phyloP scores from a whole-genome alignment of 345 rosid genomes.

The Gynandropsis gynandra region DNA sequence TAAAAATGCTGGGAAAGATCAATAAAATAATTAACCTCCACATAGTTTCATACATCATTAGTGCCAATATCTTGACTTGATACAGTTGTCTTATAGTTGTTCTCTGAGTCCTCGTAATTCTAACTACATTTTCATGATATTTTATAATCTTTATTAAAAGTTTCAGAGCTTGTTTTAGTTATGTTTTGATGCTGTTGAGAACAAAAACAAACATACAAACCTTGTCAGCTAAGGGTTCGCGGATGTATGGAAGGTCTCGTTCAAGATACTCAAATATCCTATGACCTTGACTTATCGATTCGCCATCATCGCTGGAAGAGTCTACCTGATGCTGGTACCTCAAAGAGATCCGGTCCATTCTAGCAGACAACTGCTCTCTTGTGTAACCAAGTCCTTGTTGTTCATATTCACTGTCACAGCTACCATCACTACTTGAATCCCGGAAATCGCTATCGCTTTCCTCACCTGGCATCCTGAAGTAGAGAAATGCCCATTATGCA shows the following conservation, averaged over 20 bases:
- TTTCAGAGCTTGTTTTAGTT: too few species aligned
- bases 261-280: conserved; percentile 76
- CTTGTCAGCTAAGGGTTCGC: conserved; percentile 92
- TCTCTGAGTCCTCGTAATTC: too few species aligned
- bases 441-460: conserved; percentile 72
- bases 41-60: conserved; percentile 11
- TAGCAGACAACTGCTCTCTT: conserved; percentile 31
- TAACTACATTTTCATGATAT: too few species aligned
- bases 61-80: not conserved
- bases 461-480: conserved; percentile 38
- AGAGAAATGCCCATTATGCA: conserved; percentile 1
- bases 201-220: conserved; percentile 28
- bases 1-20: too few species aligned
- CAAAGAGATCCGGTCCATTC: conserved; percentile 42
- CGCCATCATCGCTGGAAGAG: conserved; percentile 73
- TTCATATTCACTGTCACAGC: conserved; percentile 64
- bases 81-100: too few species aligned
- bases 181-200: too few species aligned
- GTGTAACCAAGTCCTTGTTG: conserved; percentile 31
- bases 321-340: conserved; percentile 44
- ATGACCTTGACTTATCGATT: conserved; percentile 39
- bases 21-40: conserved; percentile 10
- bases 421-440: conserved; percentile 70
- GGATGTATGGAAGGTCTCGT: conserved; percentile 64
- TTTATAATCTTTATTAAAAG: too few species aligned